These are phyloP conservation scores for Dicorynia guianensis DNA, from an alignment of 306 rosid species.

Conservation along the genomic window DNA sequence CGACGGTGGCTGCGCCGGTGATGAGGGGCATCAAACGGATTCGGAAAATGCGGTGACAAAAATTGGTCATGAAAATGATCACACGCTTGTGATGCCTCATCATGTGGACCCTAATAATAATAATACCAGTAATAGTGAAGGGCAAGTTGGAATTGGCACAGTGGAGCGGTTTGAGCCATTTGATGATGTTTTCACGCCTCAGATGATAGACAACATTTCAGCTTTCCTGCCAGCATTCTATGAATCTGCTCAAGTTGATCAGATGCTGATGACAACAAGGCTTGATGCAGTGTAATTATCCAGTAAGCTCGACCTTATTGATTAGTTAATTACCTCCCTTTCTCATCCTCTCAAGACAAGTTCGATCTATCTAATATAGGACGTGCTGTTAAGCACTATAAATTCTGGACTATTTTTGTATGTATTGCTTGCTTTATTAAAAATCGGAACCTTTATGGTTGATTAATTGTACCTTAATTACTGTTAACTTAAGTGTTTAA, in stretches of 20 bases:
- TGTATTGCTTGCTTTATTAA: conserved; percentile 12
- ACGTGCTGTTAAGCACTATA: too few species aligned
- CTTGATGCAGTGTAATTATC: conserved; percentile 41
- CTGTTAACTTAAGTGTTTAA: background rate
- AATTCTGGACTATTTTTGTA: conserved; percentile 17
- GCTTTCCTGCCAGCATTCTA: conserved; percentile 50
- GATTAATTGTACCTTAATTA: conserved; percentile 20
- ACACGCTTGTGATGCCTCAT: conserved; percentile 21
- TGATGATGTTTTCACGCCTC: conserved; percentile 62
- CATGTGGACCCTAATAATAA: conserved; percentile 20
- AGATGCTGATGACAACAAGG: conserved; percentile 20
- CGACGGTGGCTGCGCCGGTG: background rate
- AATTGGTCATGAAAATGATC: background rate
- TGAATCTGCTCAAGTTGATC: conserved; percentile 48
- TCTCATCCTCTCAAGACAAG: background rate
- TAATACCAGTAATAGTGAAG: background rate
- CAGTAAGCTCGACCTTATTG: conserved; percentile 27
- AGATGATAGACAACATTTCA: conserved; percentile 62
- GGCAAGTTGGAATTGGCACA: conserved; percentile 33
- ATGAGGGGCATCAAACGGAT: background rate
- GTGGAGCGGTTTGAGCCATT: conserved; percentile 40
- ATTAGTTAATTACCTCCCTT: too few species aligned
- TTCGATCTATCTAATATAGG: background rate
- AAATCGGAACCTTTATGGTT: background rate
- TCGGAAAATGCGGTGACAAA: conserved; percentile 16